phyloP scores from a whole-genome alignment of 768 basidiomycete species.

The Russula abietina region DNA sequence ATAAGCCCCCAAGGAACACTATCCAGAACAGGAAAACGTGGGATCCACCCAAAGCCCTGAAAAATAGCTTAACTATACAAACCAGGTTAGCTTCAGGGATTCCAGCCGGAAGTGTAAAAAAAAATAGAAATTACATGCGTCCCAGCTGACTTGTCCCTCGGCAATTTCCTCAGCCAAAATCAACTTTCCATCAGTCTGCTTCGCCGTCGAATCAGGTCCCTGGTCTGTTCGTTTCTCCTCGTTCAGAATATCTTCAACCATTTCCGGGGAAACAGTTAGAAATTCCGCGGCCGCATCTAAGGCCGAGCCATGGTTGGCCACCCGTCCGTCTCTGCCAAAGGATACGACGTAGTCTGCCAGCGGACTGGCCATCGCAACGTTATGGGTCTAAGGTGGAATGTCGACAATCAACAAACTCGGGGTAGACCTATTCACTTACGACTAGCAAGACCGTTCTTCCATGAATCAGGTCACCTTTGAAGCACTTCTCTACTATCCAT shows the following conservation, averaged over 20 bases:
- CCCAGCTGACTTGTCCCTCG: conserved; percentile 52
- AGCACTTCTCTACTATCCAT: too few species aligned
- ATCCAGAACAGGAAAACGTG: conserved; percentile 33
- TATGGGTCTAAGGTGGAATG: conserved; percentile 39
- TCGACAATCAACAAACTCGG: not conserved
- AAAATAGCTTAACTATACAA: conserved; percentile 31
- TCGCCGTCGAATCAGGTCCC: conserved; percentile 21
- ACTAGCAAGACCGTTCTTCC: conserved; percentile 50
- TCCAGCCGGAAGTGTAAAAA: not conserved
- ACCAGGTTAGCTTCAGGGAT: conserved; percentile 17
- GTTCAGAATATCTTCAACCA: conserved; percentile 26
- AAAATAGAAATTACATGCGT: conserved; percentile 31
- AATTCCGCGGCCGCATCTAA: conserved; percentile 43
- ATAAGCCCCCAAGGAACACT: conserved; percentile 23
- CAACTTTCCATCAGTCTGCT: conserved; percentile 46
- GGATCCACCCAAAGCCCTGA: conserved; percentile 28
- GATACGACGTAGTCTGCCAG: conserved; percentile 55
- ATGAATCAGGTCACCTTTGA: conserved; percentile 41
- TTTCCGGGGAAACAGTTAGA: conserved; percentile 31
- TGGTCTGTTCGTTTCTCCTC: conserved; percentile 29
- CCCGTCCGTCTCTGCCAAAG: conserved; percentile 47
- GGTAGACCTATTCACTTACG: conserved; percentile 30
- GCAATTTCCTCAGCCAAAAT: conserved; percentile 59
- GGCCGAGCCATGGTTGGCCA: conserved; percentile 44
- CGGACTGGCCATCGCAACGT: conserved; percentile 47